Conservation (phyloP, 2,329 filamentous ascomycete species). For the Penicillium fuscoglaucum region DNA sequence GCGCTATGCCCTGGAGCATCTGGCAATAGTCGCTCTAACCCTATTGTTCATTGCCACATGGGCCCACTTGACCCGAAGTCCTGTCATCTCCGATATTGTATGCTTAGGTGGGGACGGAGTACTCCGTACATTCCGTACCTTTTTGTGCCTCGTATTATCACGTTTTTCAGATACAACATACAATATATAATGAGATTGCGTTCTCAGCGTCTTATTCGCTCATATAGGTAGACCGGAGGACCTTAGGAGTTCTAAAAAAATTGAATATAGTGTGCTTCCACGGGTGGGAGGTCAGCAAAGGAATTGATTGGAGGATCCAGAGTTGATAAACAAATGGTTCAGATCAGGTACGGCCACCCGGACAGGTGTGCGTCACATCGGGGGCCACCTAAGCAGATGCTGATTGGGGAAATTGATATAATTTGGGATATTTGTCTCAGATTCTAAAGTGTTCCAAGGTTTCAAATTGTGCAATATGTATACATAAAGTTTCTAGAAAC, state of each 20-base stretch:
- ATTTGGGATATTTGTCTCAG: neutral
- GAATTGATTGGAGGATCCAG: constrained; percentile 4
- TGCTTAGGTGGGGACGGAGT: neutral
- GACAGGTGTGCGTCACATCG: neutral
- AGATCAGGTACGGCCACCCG: neutral
- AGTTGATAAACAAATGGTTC: neutral
- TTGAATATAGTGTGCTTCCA: neutral
- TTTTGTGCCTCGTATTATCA: neutral
- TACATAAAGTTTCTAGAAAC: constrained; percentile 4
- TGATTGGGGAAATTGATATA: neutral
- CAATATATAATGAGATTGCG: neutral
- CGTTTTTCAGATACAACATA: neutral
- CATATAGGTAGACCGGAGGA: neutral
- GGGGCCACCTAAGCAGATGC: neutral
- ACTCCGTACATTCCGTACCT: neutral
- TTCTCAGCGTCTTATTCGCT: neutral
- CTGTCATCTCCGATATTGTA: neutral
- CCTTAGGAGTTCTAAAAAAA: neutral
- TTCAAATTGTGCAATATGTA: neutral
- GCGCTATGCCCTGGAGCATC: neutral
- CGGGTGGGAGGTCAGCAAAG: neutral
- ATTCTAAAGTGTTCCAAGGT: neutral
- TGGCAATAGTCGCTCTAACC: constrained; percentile 1
- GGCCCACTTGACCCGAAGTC: neutral
- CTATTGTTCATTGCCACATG: neutral